A percentile compares a stretch with the other conserved stretches of the same genome.
Evolutionary conservation across 2,329 filamentous ascomycete genomes (phyloP).

Genomic region (Keithomyces neogunnii): DNA sequence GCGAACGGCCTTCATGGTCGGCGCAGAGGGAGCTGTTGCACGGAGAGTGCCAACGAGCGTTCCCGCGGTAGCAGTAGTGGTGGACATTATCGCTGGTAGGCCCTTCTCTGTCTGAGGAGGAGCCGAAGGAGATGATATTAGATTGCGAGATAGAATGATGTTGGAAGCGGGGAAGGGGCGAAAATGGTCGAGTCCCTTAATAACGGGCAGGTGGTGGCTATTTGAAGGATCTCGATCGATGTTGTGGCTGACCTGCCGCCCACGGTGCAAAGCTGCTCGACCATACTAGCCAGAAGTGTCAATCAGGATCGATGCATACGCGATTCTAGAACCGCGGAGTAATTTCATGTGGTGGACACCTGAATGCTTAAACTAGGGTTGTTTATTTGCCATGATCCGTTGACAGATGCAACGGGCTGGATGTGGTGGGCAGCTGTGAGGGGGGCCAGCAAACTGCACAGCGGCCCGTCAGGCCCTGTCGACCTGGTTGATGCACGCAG

Average conservation of each 20-base stretch:
- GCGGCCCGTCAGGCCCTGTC: not conserved
- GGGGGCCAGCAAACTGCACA: too few species aligned
- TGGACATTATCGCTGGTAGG: constrained; percentile 1
- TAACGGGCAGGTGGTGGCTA: not conserved
- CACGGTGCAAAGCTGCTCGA: not conserved
- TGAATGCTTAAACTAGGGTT: not conserved
- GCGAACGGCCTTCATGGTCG: constrained; percentile 41
- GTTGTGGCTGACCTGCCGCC: not conserved
- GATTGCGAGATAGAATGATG: not conserved
- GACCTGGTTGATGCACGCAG: not conserved
- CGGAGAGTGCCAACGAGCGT: constrained; percentile 6
- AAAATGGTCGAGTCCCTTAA: not conserved
- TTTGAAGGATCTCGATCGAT: not conserved
- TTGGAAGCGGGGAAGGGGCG: not conserved
- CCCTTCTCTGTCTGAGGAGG: not conserved
- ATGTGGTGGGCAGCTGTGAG: not conserved
- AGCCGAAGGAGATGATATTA: not conserved
- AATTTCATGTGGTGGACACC: not conserved
- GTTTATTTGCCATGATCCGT: not conserved
- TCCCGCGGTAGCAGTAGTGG: constrained; percentile 3
- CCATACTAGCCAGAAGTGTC: not conserved
- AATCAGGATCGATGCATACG: not conserved
- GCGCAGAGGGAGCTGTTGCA: constrained; percentile 5
- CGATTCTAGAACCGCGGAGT: not conserved
- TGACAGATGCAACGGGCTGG: not conserved